These are phyloP conservation scores for Arthroderma sp. DNA, from an alignment of 2,329 filamentous ascomycete species.

Conservation along the genomic window DNA sequence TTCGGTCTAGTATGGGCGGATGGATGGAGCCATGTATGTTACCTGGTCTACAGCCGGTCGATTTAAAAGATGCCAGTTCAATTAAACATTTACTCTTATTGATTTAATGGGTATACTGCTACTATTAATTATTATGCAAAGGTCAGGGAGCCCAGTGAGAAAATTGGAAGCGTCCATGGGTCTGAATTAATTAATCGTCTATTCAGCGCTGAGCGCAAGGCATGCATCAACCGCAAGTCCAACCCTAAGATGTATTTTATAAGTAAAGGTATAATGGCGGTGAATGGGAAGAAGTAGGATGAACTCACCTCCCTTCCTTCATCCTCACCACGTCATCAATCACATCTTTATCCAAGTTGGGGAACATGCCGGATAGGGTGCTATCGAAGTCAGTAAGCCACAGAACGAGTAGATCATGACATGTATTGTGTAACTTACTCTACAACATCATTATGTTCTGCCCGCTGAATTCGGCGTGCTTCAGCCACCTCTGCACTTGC, in stretches of 20 bases:
- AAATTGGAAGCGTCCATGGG: no score
- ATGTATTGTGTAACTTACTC: conserved; percentile 38
- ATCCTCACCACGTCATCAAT: conserved; percentile 94
- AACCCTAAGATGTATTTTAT: conserved; percentile 41
- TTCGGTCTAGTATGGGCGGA: no score
- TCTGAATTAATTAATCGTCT: conserved; percentile 1
- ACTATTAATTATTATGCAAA: no score
- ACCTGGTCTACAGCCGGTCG: no score
- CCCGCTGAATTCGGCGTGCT: conserved; percentile 64
- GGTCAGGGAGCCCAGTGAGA: no score
- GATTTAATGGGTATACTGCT: no score
- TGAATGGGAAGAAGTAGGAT: not conserved
- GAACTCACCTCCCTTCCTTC: conserved; percentile 77
- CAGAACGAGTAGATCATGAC: conserved; percentile 2
- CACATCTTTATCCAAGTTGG: conserved; percentile 80
- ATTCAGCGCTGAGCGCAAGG: conserved; percentile 49
- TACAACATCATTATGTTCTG: conserved; percentile 81
- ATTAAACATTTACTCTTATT: no score
- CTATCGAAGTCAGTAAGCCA: conserved; percentile 14
- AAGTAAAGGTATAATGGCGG: not conserved
- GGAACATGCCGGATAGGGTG: conserved; percentile 92
- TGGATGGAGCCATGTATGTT: no score
- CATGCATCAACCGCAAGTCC: conserved; percentile 77
- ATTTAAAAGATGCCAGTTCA: no score
- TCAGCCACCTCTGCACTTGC: conserved; percentile 83